Conservation (phyloP, 257 asterid species). For the Echium plantagineum region DNA sequence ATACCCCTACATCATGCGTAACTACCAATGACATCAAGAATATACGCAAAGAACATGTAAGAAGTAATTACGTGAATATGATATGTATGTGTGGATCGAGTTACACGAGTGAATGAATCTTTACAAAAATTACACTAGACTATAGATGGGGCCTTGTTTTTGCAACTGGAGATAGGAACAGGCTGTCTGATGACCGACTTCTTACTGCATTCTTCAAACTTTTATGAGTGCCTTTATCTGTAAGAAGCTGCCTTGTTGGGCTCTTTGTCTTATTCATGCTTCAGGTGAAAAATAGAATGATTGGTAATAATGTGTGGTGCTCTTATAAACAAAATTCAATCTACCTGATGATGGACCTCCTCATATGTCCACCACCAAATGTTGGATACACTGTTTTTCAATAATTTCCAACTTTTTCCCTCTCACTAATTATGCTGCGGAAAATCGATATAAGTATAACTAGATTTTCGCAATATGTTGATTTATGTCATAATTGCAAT, state of each 20-base stretch:
- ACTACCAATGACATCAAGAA: no score
- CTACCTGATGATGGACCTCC: not conserved
- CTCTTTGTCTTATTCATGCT: not conserved
- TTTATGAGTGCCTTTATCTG: not conserved
- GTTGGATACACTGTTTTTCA: not conserved
- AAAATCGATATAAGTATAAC: not conserved
- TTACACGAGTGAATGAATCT: no score
- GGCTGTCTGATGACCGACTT: not conserved
- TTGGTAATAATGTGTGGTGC: not conserved
- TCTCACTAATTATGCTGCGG: not conserved
- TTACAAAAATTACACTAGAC: no score
- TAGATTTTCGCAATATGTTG: not conserved
- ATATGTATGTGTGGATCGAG: no score
- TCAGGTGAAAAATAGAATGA: not conserved
- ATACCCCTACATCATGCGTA: no score
- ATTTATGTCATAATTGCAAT: not conserved
- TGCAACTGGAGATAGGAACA: no score
- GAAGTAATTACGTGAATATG: no score
- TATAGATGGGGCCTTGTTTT: no score
- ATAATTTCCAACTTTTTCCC: not conserved
- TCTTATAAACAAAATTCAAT: not conserved
- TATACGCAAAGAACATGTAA: no score
- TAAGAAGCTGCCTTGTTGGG: not conserved
- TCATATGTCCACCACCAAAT: not conserved
- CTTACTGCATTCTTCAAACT: not conserved